These are phyloP conservation scores for Botrytis byssoidea DNA, from an alignment of 2,329 filamentous ascomycete species.

Conservation along the genomic window DNA sequence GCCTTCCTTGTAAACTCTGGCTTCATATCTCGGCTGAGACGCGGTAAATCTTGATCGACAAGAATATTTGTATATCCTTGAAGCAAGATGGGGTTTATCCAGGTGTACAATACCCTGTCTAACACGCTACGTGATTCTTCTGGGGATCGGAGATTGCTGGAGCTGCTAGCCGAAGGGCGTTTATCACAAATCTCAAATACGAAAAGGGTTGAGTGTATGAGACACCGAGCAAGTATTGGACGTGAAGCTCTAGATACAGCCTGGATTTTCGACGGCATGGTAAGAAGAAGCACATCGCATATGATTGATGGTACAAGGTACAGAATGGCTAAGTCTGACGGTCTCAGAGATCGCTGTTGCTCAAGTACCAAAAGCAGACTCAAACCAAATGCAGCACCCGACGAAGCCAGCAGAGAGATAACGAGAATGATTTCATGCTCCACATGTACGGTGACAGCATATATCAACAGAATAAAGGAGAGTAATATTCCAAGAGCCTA, in stretches of 20 bases:
- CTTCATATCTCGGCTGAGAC: conserved; percentile 23
- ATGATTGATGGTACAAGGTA: background rate
- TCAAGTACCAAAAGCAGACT: background rate
- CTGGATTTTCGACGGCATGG: background rate
- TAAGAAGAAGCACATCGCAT: background rate
- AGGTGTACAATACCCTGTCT: conserved; percentile 26
- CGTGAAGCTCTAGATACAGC: background rate
- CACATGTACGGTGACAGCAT: background rate
- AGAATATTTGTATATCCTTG: conserved; percentile 29
- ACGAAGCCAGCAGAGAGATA: background rate
- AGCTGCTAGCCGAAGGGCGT: background rate
- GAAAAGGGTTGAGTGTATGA: conserved; percentile 19
- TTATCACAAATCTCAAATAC: conserved; percentile 24
- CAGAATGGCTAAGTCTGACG: background rate
- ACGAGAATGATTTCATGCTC: background rate
- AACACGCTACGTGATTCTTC: conserved; percentile 28
- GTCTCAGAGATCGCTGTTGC: background rate
- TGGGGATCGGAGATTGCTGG: conserved; percentile 12
- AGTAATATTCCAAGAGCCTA: background rate
- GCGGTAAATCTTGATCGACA: conserved; percentile 27
- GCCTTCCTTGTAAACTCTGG: conserved; percentile 24
- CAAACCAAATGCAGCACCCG: background rate
- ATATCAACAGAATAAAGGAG: background rate
- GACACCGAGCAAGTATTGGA: background rate
- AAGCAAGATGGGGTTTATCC: conserved; percentile 32